phyloP scores from a whole-genome alignment of 768 basidiomycete genomes.

The Tephrocybe rancida region DNA sequence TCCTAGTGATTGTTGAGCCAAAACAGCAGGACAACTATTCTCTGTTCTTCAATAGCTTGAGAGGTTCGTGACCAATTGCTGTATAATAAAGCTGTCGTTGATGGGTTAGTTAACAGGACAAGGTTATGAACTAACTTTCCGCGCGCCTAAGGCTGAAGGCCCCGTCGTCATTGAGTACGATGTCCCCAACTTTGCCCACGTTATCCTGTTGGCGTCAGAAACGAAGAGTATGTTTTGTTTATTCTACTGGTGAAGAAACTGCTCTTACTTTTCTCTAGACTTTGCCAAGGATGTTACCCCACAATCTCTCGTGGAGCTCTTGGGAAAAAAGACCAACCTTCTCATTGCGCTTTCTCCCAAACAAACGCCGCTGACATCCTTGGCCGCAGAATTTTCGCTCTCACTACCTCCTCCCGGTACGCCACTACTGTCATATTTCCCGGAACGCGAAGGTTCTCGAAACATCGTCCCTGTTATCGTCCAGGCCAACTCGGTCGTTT shows the following conservation, averaged over 20 bases:
- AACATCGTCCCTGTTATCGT: conserved; percentile 68
- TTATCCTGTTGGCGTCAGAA: conserved; percentile 85
- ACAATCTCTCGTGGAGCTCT: conserved; percentile 73
- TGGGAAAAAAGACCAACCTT: conserved; percentile 76
- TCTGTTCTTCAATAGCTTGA: conserved; percentile 78
- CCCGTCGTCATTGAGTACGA: conserved; percentile 72
- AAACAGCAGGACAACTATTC: conserved; percentile 73
- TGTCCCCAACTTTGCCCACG: conserved; percentile 77
- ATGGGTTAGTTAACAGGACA: conserved; percentile 45
- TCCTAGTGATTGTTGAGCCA: conserved; percentile 85
- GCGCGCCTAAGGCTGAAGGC: conserved; percentile 73
- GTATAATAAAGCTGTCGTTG: conserved; percentile 3
- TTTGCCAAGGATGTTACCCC: conserved; percentile 78
- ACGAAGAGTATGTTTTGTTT: conserved; percentile 69
- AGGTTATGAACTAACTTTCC: conserved; percentile 88
- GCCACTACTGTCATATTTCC: conserved; percentile 86
- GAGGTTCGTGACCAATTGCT: conserved; percentile 47
- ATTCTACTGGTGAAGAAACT: neutral
- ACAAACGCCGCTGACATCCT: conserved; percentile 70
- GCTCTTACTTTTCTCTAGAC: conserved; percentile 38
- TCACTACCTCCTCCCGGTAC: conserved; percentile 85
- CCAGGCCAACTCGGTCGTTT: conserved; percentile 45
- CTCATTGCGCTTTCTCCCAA: conserved; percentile 80
- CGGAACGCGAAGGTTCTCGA: conserved; percentile 63
- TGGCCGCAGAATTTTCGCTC: conserved; percentile 91